These are phyloP conservation scores for Pseudoscleropodium purum DNA, from an alignment of 225 moss, liverwort and hornwort species.

Conservation along the genomic window DNA sequence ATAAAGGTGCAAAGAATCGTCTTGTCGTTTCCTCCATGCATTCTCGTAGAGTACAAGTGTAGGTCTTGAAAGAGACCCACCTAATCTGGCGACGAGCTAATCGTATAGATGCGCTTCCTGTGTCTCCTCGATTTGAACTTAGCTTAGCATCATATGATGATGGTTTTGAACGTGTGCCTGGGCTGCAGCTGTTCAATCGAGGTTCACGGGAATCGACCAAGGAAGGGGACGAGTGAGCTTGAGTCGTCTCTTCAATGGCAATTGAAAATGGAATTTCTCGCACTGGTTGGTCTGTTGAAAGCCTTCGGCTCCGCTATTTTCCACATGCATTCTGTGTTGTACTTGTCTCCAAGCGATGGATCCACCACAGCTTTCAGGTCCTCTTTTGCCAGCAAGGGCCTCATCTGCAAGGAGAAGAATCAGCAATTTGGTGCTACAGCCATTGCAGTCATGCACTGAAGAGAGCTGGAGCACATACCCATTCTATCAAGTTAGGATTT, in stretches of 20 bases:
- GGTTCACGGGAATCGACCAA: not conserved
- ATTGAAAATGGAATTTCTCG: slow-evolving; percentile 9
- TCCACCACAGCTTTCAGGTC: slow-evolving; percentile 16
- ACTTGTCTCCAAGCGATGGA: slow-evolving; percentile 6
- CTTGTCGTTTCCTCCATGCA: not conserved
- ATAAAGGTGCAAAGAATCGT: not conserved
- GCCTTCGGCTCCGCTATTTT: slow-evolving; percentile 18
- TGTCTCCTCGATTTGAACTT: not conserved
- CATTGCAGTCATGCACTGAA: not conserved
- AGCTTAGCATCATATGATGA: not conserved
- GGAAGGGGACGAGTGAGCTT: not conserved
- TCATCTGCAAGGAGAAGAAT: slow-evolving; percentile 3
- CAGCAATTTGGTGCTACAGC: not conserved
- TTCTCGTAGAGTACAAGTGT: not conserved
- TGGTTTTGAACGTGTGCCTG: not conserved
- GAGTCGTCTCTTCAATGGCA: slow-evolving; percentile 7
- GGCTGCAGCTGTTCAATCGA: not conserved
- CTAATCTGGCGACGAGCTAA: not conserved
- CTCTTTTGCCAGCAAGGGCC: slow-evolving; percentile 1
- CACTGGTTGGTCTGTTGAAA: slow-evolving; percentile 8
- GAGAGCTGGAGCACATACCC: not conserved
- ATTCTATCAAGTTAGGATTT: slow-evolving; percentile 6
- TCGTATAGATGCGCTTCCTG: not conserved
- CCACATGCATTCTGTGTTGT: slow-evolving; percentile 15
- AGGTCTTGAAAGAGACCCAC: not conserved